Evolutionary conservation across 805 yeast genomes (phyloP).

Genomic region (Wickerhamomyces subpelliculosus): DNA sequence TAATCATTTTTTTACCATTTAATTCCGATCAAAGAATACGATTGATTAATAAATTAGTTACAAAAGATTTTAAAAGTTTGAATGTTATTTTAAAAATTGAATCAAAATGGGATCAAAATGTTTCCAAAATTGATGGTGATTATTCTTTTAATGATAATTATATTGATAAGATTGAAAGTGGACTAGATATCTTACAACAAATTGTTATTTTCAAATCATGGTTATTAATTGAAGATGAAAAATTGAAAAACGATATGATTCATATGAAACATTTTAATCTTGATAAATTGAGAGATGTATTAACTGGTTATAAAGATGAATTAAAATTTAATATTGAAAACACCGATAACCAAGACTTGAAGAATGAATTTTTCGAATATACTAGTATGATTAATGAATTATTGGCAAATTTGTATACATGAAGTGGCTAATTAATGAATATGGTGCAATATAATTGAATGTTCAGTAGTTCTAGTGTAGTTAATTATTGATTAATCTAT

Average conservation of each 20-base stretch:
- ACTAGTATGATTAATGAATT: conserved; percentile 1
- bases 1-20: conserved; percentile 15
- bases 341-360: background rate
- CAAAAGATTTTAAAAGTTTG: conserved; percentile 10
- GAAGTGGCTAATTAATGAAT: too few relatives aligned
- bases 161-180: conserved; percentile 13
- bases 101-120: background rate
- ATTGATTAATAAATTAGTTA: conserved; percentile 13
- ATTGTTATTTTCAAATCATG: conserved; percentile 12
- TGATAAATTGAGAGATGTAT: background rate
- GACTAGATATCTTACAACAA: conserved; percentile 12
- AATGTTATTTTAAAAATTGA: conserved; percentile 5
- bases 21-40: conserved; percentile 17
- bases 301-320: conserved; percentile 1
- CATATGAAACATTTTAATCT: background rate
- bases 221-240: conserved; percentile 15
- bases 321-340: background rate
- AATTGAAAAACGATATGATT: conserved; percentile 6
- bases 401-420: background rate
- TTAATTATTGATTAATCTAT: too few relatives aligned
- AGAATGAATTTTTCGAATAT: background rate
- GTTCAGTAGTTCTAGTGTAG: too few relatives aligned
- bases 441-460: too few relatives aligned
- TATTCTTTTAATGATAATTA: conserved; percentile 11
- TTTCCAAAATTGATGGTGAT: background rate